Conservation (phyloP, 176 grass and related monocot genomes). For the Tuctoria greenei region DNA sequence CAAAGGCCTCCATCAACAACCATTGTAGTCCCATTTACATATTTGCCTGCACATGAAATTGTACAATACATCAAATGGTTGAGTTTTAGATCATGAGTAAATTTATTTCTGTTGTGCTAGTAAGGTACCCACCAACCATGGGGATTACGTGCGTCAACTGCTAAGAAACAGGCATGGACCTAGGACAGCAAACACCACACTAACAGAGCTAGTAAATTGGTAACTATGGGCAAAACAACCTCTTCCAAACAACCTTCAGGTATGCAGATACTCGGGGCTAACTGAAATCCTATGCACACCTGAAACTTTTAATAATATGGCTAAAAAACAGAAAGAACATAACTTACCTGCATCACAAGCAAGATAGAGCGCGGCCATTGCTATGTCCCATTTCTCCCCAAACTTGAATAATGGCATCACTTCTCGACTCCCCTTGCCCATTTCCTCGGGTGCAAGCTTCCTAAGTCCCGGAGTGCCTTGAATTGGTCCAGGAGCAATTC, state of each 20-base stretch:
- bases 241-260: neutral
- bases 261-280: neutral
- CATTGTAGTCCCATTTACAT: slow-evolving; percentile 78
- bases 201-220: neutral
- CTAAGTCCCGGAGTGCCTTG: slow-evolving; percentile 79
- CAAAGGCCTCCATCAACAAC: slow-evolving; percentile 90
- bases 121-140: neutral
- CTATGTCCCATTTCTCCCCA: slow-evolving; percentile 85
- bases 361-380: slow-evolving; percentile 86
- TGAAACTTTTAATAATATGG: neutral
- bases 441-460: slow-evolving; percentile 93
- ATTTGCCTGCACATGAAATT: slow-evolving; percentile 72
- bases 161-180: neutral
- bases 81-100: neutral
- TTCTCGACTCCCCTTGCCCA: slow-evolving; percentile 44
- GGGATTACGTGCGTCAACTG: neutral
- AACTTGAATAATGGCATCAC: slow-evolving; percentile 66
- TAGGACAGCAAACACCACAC: neutral
- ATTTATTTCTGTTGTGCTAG: neutral
- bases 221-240: neutral
- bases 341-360: slow-evolving; percentile 77
- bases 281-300: neutral
- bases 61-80: slow-evolving; percentile 18
- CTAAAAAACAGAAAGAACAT: neutral
- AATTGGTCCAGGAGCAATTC: slow-evolving; percentile 85